Evolutionary conservation across 78 protist genomes (phyloP), one percentile per base, ranked within the genome.

Genomic region (Salpingoeca rosetta): DNA sequence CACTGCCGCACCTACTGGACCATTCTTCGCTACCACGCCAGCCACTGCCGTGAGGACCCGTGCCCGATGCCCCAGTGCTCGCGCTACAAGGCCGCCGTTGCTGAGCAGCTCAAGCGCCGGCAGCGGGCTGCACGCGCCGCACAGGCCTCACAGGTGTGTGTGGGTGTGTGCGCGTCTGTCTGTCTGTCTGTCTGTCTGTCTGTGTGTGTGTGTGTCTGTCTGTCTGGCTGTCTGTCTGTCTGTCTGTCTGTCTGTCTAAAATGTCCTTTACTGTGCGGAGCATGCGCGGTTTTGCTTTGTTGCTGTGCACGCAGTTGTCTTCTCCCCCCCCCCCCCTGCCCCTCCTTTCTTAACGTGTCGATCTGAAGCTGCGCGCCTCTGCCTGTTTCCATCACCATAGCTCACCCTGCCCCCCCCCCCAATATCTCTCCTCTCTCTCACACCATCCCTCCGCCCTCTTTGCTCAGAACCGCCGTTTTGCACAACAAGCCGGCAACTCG

Each of bases 21-120:
- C 76, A 26, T 76, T 44, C 35, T 84, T 7, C 31, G 39, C 77
- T 44, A 42, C 76, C 87, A 84, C 76, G 87, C 87, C 78, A 84
- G 76, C 76, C 83, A 76, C 76, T 84, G 87, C 76, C 27, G 10
- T 25, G 51, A 3, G 28, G 1, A 3, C 36, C 2, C 0, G 24
- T 77, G 81, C 51, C 56, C 2, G 40, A 38, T 77, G 2, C 81
- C 81, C 36, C n/a, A 41, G 26, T 77, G 81, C 51, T 35, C 56
- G 3, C 40, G 51, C 44, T 31, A 17, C 81, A 77, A 77, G 81
- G 77, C 77, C 40, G 38, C 38, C 12, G 12, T 35, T 24, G 40
- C 26, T 35, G 77, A 73, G 77, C 7, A 73, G 72, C 72, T 11
- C 72, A 56, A 56, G 72, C 72, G n/a, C 72, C n/a, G 22, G 72